Percentiles rank a stretch among this genome's conserved stretches.
These are phyloP conservation scores for Climacium dendroides DNA, from an alignment of 225 moss, liverwort and hornwort species.

Conservation along the genomic window DNA sequence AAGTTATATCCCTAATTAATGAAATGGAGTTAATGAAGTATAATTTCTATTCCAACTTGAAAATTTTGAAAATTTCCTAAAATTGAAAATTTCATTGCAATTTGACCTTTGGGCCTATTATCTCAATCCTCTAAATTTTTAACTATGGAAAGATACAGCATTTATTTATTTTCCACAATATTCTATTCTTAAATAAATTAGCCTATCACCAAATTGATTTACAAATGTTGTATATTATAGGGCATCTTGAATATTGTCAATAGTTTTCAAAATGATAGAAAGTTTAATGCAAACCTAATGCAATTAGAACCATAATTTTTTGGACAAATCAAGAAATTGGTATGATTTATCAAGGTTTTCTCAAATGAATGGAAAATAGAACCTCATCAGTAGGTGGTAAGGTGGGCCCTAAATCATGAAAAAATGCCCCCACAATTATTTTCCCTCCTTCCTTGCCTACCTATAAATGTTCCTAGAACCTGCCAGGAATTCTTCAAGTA, in stretches of 20 bases:
- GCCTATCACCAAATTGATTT: background rate
- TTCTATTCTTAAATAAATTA: rapidly evolving
- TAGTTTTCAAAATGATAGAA: background rate
- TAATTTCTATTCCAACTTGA: background rate
- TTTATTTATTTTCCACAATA: background rate
- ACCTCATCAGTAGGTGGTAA: background rate
- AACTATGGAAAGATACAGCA: background rate
- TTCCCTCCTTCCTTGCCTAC: background rate
- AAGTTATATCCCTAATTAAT: rapidly evolving
- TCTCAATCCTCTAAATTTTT: background rate
- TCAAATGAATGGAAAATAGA: no score
- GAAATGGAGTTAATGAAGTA: background rate
- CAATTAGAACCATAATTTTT: background rate
- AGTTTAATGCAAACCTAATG: background rate
- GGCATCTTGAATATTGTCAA: background rate
- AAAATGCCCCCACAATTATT: background rate
- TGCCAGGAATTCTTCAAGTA: rapidly evolving
- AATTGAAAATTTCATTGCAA: no score
- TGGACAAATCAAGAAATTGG: no score
- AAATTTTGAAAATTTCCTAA: no score
- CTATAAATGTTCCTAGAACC: background rate
- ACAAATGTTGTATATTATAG: background rate
- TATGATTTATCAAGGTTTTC: background rate
- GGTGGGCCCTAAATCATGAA: background rate
- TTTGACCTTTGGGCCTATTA: background rate